These are phyloP conservation scores for Marasmius tenuissimus DNA, from an alignment of 1,284 basidiomycete species.

Conservation along the genomic window DNA sequence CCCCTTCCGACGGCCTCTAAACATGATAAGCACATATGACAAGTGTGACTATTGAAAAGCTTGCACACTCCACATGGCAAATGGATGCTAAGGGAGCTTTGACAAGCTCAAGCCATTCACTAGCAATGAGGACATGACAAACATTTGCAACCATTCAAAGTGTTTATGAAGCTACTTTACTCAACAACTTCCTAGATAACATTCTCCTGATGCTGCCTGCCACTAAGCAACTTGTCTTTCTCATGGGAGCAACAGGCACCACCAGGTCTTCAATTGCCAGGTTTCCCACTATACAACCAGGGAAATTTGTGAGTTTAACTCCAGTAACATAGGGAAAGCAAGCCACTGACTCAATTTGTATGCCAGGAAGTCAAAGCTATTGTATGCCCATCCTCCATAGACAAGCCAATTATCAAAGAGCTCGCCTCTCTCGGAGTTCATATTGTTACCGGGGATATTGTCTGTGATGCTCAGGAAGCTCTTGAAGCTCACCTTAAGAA, in stretches of 20 bases:
- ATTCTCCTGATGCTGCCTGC: too few relatives aligned
- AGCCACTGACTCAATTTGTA: too few relatives aligned
- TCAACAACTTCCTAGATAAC: too few relatives aligned
- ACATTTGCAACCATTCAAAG: too few relatives aligned
- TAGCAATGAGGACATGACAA: too few relatives aligned
- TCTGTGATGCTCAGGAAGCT: not conserved
- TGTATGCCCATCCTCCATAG: not conserved
- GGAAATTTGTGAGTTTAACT: not conserved
- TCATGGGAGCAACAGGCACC: constrained; percentile 1
- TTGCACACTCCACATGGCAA: too few relatives aligned
- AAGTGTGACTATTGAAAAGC: too few relatives aligned
- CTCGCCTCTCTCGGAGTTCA: not conserved
- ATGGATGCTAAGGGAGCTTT: too few relatives aligned
- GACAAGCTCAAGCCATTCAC: too few relatives aligned
- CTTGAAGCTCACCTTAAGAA: not conserved
- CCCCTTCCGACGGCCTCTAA: too few relatives aligned
- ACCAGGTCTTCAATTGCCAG: not conserved
- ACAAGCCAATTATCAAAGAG: not conserved
- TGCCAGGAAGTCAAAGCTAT: not conserved
- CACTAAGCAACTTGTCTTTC: constrained; percentile 3
- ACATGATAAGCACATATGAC: too few relatives aligned
- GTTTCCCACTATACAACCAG: not conserved
- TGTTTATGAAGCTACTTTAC: too few relatives aligned
- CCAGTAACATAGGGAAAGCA: not conserved
- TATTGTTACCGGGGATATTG: not conserved